phyloP scores from a whole-genome alignment of 2,329 filamentous ascomycete genomes.

The Dissoconium aciculare region DNA sequence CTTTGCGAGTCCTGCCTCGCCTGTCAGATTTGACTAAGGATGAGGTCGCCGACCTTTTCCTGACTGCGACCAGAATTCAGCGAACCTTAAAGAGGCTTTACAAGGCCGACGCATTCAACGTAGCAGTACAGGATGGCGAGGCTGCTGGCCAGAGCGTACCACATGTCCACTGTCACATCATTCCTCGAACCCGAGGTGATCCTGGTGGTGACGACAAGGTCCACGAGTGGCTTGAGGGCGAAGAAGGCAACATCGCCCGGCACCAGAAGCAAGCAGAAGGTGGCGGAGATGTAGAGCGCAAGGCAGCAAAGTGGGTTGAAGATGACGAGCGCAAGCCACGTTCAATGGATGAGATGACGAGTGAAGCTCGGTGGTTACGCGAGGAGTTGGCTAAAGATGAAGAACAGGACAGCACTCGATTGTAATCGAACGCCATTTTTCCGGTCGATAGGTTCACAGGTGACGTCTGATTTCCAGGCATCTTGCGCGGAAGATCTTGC shows the following conservation, averaged over 20 bases:
- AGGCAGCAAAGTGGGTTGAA: conserved; percentile 47
- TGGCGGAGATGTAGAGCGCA: conserved; percentile 25
- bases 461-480: too few species aligned
- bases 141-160: conserved; percentile 88
- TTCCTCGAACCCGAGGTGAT: conserved; percentile 52
- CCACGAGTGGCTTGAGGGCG: conserved; percentile 68
- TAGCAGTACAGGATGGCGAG: conserved; percentile 84
- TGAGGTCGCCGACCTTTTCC: conserved; percentile 75
- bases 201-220: conserved; percentile 54
- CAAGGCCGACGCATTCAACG: conserved; percentile 64
- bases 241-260: conserved; percentile 68
- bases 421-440: too few species aligned
- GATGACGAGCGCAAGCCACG: conserved; percentile 49
- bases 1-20: conserved; percentile 48
- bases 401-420: conserved; percentile 3
- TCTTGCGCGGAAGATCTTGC: too few species aligned
- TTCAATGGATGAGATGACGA: conserved; percentile 59
- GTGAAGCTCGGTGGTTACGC: conserved; percentile 57
- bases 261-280: conserved; percentile 45
- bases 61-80: conserved; percentile 60
- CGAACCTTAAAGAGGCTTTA: conserved; percentile 53
- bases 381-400: conserved; percentile 37
- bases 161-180: conserved; percentile 86
- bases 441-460: too few species aligned
- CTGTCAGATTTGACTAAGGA: conserved; percentile 56